A percentile compares a stretch with the other conserved stretches of the same genome.
Evolutionary conservation across 164 flowering plant species (phyloP).

Genomic region (Aristolochia contorta): DNA sequence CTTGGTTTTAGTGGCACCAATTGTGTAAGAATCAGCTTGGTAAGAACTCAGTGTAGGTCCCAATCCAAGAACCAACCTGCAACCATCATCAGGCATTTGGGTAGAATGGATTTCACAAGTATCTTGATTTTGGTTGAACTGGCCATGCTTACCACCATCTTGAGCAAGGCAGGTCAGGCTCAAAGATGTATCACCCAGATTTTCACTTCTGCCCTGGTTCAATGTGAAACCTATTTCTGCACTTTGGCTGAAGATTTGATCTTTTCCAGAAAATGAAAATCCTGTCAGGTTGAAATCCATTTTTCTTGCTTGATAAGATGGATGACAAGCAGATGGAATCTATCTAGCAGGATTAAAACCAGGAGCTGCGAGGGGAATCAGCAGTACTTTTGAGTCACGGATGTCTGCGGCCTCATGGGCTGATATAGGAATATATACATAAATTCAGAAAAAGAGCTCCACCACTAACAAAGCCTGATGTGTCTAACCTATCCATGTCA

Average conservation of each 20-base stretch:
- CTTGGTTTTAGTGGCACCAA: conserved; percentile 21
- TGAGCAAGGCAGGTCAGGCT: conserved; percentile 47
- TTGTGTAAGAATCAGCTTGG: conserved; percentile 15
- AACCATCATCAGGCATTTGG: conserved; percentile 52
- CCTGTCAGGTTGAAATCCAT: conserved; percentile 44
- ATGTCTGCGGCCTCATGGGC: conserved; percentile 5
- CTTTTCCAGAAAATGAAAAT: conserved; percentile 18
- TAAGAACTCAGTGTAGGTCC: conserved; percentile 58
- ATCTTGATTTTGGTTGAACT: conserved; percentile 14
- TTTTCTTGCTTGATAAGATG: neutral
- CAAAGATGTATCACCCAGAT: conserved; percentile 48
- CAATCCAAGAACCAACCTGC: conserved; percentile 74
- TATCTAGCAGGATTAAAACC: neutral
- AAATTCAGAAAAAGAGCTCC: conserved; percentile 26
- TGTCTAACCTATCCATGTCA: conserved; percentile 24
- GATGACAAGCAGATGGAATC: neutral
- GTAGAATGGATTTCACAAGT: conserved; percentile 6
- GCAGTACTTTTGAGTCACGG: neutral
- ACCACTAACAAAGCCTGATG: conserved; percentile 70
- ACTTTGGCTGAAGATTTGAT: conserved; percentile 11
- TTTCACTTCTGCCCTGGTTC: conserved; percentile 16
- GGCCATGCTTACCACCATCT: conserved; percentile 22
- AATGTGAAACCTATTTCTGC: conserved; percentile 1
- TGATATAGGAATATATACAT: conserved; percentile 10
- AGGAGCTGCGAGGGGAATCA: neutral